Evolutionary conservation across 192 early-diverging fungal genomes (phyloP), one percentile per base, ranked within the genome.

Genomic region (Spizellomyces punctatus): DNA sequence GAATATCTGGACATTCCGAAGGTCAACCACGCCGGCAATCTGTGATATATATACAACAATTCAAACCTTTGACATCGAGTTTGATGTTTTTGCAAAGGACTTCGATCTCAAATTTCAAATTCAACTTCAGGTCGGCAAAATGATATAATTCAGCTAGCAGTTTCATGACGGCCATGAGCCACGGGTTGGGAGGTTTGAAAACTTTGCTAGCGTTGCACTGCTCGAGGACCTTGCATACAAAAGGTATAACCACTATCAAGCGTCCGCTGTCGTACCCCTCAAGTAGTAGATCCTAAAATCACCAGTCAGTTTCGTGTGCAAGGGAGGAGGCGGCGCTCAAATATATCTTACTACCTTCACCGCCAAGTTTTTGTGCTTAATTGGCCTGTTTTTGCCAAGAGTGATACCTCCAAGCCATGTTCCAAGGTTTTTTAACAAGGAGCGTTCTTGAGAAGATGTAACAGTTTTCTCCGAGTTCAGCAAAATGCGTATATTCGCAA

Each of bases 341-440:
- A 84, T 89, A 84, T 36, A 2, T 36, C 27, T 3, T 36, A 36
- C 27, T 36, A 36, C 27, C 27, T 99, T 99, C 80, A 99, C 94
- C 0, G 94, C 89, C 56, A 98, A 86, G 64, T 96, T 89, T 67
- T 98, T 96, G 78, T 97, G 95, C 77, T 93, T 91, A 74, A 99
- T 96, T 9, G 98, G 98, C 63, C 86, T 87, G 79, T 99, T 92
- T 45, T 91, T 89, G n/a, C 94, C 95, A 10, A 99, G 78, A n/a
- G 98, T 96, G 72, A 98, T 88, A n/a, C 90, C 89, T 49, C 98
- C 98, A 16, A 99, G 87, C 98, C 98, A 99, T 7, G 95, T 89
- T 22, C 98, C 98, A 48, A 99, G 78, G 76, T 97, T 99, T 82
- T 99, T 99, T 41, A 99, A 79, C 48, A 95, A 83, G 10, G 90